Conservation (phyloP, 768 basidiomycete genomes). For the Suillus subaureus region DNA sequence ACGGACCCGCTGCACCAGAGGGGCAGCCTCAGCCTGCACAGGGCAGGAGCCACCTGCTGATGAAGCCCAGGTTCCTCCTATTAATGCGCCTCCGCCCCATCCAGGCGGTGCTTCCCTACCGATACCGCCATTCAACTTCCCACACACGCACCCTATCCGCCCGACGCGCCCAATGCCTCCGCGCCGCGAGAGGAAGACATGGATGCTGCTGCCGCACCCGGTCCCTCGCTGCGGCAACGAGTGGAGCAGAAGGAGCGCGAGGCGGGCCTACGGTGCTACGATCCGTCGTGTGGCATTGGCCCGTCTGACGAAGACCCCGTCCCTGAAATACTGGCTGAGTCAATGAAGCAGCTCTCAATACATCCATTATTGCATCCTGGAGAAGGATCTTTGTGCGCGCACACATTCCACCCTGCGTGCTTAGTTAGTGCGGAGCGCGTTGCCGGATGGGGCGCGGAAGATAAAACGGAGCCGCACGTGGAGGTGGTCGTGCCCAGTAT, state of each 20-base stretch:
- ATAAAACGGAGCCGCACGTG: slow-evolving; percentile 42
- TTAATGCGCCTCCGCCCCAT: slow-evolving; percentile 16
- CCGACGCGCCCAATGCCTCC: slow-evolving; percentile 28
- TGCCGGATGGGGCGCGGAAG: slow-evolving; percentile 60
- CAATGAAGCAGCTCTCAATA: slow-evolving; percentile 28
- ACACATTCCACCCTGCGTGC: slow-evolving; percentile 74
- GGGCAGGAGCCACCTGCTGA: slow-evolving; percentile 8
- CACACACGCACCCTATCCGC: slow-evolving; percentile 18
- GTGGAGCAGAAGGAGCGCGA: slow-evolving; percentile 75
- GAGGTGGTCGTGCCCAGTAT: slow-evolving; percentile 79
- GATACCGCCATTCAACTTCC: slow-evolving; percentile 12
- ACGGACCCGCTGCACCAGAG: background rate
- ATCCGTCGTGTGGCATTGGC: slow-evolving; percentile 73
- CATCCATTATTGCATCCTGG: slow-evolving; percentile 19
- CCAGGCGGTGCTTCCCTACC: background rate
- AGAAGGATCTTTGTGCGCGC: slow-evolving; percentile 48
- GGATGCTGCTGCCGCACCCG: slow-evolving; percentile 65
- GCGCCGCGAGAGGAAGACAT: slow-evolving; percentile 44
- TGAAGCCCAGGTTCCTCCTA: slow-evolving; percentile 15
- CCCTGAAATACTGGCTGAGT: slow-evolving; percentile 28
- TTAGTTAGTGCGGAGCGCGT: slow-evolving; percentile 68
- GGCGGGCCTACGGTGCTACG: slow-evolving; percentile 70
- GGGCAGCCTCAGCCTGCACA: slow-evolving; percentile 18
- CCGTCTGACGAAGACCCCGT: slow-evolving; percentile 73
- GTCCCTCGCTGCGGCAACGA: slow-evolving; percentile 69